Percentiles rank a stretch among this genome's conserved stretches.
Conservation (phyloP, 345 rosid species). For the Hibiscus syriacus region DNA sequence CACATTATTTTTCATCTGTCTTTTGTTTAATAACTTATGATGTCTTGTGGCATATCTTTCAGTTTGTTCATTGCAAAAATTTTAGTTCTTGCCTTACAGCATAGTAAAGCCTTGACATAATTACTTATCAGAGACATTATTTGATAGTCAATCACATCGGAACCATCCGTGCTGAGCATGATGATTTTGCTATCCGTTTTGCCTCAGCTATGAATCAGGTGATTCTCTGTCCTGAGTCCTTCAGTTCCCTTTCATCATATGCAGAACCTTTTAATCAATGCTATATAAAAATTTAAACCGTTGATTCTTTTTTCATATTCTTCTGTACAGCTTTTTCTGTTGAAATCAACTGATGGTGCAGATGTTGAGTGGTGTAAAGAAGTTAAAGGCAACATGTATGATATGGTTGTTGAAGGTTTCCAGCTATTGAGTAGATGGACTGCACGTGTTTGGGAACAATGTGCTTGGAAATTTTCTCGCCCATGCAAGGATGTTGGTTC, state of each 20-base stretch:
- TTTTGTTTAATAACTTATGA: no score
- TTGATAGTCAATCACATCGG: constrained; percentile 77
- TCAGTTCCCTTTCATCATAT: background rate
- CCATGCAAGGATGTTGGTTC: constrained; percentile 81
- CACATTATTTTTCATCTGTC: no score
- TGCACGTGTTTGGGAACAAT: constrained; percentile 94
- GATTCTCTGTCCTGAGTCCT: background rate
- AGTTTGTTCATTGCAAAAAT: background rate
- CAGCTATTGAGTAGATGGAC: constrained; percentile 97
- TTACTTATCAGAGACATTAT: constrained; percentile 95
- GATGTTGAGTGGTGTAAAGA: constrained; percentile 93
- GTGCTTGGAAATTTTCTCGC: constrained; percentile 99
- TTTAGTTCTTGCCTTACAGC: constrained; percentile 7
- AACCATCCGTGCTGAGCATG: constrained; percentile 93
- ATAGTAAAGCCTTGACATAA: constrained; percentile 57
- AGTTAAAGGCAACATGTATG: constrained; percentile 91
- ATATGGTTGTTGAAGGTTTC: constrained; percentile 97
- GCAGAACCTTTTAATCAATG: background rate
- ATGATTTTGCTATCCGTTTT: constrained; percentile 90
- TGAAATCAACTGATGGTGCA: constrained; percentile 83
- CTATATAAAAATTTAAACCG: constrained; percentile 8
- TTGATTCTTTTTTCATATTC: constrained; percentile 11
- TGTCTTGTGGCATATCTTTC: constrained; percentile 2
- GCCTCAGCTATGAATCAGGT: constrained; percentile 93
- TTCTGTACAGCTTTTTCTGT: constrained; percentile 55